These are phyloP conservation scores for Cryptococcus sp. DNA, from an alignment of 1,284 basidiomycete species.

Conservation along the genomic window DNA sequence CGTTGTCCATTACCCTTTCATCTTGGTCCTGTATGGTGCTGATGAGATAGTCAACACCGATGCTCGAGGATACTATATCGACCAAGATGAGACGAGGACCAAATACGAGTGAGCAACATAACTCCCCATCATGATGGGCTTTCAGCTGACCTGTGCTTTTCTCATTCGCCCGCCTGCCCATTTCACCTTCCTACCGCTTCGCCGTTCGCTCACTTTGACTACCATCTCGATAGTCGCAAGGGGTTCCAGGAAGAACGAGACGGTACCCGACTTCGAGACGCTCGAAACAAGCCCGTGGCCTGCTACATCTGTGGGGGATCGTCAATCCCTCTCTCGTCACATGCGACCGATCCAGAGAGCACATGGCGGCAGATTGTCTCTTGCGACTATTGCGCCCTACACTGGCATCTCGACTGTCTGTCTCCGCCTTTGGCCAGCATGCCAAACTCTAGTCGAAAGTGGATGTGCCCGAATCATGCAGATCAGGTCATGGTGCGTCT, in stretches of 20 bases:
- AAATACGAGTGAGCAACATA: constrained; percentile 57
- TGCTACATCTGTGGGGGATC: constrained; percentile 86
- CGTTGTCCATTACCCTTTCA: constrained; percentile 7
- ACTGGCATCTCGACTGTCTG: constrained; percentile 97
- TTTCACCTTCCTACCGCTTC: background rate
- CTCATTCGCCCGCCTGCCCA: constrained; percentile 5
- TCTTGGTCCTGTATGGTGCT: background rate
- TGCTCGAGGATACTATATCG: constrained; percentile 69
- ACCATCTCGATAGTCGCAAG: constrained; percentile 60
- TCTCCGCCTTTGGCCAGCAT: constrained; percentile 81
- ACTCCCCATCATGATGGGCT: too few species aligned
- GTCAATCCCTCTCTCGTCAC: constrained; percentile 48
- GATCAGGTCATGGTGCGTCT: constrained; percentile 58
- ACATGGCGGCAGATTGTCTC: constrained; percentile 62
- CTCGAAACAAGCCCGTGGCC: constrained; percentile 70
- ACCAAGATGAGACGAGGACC: constrained; percentile 66
- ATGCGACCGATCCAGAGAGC: constrained; percentile 35
- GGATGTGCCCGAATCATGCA: constrained; percentile 98
- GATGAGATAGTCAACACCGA: constrained; percentile 60
- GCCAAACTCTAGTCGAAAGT: constrained; percentile 82
- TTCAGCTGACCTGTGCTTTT: background rate
- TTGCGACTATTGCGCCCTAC: constrained; percentile 90
- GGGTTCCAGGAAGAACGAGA: constrained; percentile 89
- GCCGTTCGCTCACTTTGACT: background rate
- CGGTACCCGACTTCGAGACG: constrained; percentile 77